Conservation (phyloP, 208 protist genomes). For the Leishmania braziliensis region DNA sequence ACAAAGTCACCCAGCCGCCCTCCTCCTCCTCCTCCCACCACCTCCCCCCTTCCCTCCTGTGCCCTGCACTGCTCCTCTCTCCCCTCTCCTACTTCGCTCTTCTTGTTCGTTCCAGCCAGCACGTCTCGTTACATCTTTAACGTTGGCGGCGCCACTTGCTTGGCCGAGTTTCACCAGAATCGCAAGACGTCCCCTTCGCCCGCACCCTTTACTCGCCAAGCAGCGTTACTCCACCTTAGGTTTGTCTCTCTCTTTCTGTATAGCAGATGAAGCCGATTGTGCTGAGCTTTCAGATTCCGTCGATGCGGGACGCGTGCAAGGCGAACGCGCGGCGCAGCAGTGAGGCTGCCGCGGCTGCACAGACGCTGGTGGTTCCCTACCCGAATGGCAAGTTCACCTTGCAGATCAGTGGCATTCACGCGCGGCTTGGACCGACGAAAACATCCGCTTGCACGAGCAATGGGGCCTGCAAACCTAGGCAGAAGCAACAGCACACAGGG, state of each 20-base stretch:
- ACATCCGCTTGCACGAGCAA: neutral
- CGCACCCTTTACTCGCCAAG: neutral
- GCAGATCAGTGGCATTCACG: slow-evolving; percentile 59
- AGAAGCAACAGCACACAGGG: neutral
- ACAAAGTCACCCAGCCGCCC: neutral
- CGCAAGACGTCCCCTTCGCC: neutral
- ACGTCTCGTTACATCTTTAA: neutral
- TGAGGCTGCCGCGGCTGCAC: neutral
- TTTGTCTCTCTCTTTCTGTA: neutral
- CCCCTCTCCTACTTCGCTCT: neutral
- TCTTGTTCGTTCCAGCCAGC: neutral
- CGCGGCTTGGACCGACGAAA: slow-evolving; percentile 30
- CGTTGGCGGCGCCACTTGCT: neutral
- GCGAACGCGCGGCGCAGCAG: slow-evolving; percentile 10
- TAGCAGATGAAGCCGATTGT: slow-evolving; percentile 29
- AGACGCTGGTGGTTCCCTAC: slow-evolving; percentile 42
- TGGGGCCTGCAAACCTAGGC: neutral
- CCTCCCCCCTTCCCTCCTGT: neutral
- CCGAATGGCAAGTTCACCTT: slow-evolving; percentile 48
- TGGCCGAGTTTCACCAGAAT: neutral
- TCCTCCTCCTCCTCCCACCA: neutral
- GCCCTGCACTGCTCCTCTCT: neutral
- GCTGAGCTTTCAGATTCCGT: slow-evolving; percentile 35
- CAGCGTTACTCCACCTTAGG: neutral
- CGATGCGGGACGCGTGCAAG: slow-evolving; percentile 38